Evolutionary conservation across 148 eudicot genomes (phyloP).

Genomic region (Amaranthus hypochondriacus): DNA sequence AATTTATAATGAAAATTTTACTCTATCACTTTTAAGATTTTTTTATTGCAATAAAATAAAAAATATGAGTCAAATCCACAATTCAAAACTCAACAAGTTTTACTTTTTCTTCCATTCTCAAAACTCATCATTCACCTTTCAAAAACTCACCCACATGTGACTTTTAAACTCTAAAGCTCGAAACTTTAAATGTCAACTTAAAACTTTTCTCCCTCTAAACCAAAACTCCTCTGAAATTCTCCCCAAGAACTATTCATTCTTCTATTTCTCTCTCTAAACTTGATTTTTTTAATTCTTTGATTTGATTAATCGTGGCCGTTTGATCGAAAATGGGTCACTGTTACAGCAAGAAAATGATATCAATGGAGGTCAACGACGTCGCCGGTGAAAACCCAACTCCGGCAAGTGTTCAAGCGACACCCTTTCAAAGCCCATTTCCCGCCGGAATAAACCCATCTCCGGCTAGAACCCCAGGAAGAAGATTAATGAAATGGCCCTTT

Average conservation of each 20-base stretch:
- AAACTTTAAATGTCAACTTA: conserved; percentile 26
- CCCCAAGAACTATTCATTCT: neutral
- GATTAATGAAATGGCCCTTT: conserved; percentile 71
- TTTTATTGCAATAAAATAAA: too few relatives aligned
- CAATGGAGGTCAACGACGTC: conserved; percentile 31
- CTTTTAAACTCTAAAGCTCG: neutral
- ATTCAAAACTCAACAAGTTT: too few relatives aligned
- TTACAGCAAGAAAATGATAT: conserved; percentile 43
- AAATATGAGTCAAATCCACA: too few relatives aligned
- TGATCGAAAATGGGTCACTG: conserved; percentile 63
- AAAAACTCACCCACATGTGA: conserved; percentile 9
- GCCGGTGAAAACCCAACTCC: conserved; percentile 14
- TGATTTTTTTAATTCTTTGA: neutral
- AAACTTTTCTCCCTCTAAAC: conserved; percentile 17
- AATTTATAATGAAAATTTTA: too few relatives aligned
- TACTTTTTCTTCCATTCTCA: too few relatives aligned
- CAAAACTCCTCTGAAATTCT: neutral
- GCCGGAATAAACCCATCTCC: conserved; percentile 65
- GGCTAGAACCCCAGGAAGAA: conserved; percentile 59
- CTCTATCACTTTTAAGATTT: too few relatives aligned
- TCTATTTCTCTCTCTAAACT: neutral
- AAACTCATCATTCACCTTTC: neutral
- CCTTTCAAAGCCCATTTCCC: conserved; percentile 57
- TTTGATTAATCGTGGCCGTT: neutral
- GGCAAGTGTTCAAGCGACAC: conserved; percentile 23